Base-by-base conservation (phyloP, 208 protist species). In the Leishmania amazonensis region DNA sequence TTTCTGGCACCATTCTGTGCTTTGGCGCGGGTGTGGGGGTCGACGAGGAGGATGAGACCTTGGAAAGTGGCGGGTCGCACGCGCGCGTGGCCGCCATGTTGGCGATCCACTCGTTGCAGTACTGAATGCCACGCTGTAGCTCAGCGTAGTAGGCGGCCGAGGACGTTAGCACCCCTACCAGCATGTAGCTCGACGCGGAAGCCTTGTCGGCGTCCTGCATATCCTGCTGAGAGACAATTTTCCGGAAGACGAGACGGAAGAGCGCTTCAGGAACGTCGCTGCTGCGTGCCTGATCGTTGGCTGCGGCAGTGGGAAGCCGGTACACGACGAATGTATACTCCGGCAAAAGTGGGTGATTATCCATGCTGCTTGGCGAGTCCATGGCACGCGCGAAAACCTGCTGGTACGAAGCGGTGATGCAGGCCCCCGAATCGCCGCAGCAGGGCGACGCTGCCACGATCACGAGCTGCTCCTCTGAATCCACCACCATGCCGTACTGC, bases 291-390 rank as follows among this genome's bases (percentile, higher is more conserved):
- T 83, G 68, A 17, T 47, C 81, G 8, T 62, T 53, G 7, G 64
- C 68, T 51, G 80, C 73, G 19, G 28, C 45, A 40, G 58, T 67
- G 15, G 91, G 85, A 19, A 95, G 60, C n/a, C 91, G 87, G 79
- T 94, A 93, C 13, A 97, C 90, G 42, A 97, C 53, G 76, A 97
- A 91, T 35, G 85, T 93, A 83, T 97, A 91, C 84, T 97, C 93
- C 19, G 87, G 87, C 74, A 95, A 73, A 17, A 96, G 84, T 15
- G 94, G 88, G 87, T 97, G 94, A 54, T 73, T 31, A 1, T 90
- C 84, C 49, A 86, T 81, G 35, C 79, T 65, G 28, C 83, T 85
- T 13, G 82, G 78, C 45, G 85, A 86, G 76, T 58, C 79, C 75
- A 76, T 70, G 17, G 57, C 35, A 6, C 53, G 81, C 47, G 42